Conservation (phyloP, 2,329 filamentous ascomycete species). For the Aureobasidium pullulans region DNA sequence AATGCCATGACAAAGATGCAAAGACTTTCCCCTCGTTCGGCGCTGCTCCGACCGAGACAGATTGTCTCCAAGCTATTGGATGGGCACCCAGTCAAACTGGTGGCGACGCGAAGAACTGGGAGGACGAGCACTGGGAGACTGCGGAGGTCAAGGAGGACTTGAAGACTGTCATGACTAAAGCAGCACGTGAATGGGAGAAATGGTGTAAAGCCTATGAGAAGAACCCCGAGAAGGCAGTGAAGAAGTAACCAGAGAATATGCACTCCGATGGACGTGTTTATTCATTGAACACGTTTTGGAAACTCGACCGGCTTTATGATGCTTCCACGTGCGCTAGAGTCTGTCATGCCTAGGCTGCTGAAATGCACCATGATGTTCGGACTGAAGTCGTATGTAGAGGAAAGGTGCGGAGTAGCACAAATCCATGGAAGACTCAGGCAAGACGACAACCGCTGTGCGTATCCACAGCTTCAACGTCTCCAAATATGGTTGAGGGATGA, state of each 20-base stretch:
- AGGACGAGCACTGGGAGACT: conserved; percentile 39
- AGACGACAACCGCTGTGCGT: too few relatives aligned
- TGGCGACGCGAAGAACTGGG: conserved; percentile 31
- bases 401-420: too few relatives aligned
- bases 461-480: too few relatives aligned
- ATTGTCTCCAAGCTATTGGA: conserved; percentile 37
- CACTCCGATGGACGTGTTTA: too few relatives aligned
- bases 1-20: conserved; percentile 31
- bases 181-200: conserved; percentile 33
- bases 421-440: too few relatives aligned
- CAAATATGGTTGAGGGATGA: too few relatives aligned
- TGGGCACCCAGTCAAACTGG: conserved; percentile 33
- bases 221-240: conserved; percentile 32
- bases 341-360: too few relatives aligned
- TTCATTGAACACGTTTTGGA: too few relatives aligned
- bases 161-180: conserved; percentile 33
- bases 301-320: too few relatives aligned
- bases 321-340: too few relatives aligned
- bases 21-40: conserved; percentile 28
- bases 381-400: too few relatives aligned
- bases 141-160: conserved; percentile 36
- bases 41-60: conserved; percentile 30
- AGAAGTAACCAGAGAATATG: conserved; percentile 25
- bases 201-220: conserved; percentile 33
- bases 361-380: too few relatives aligned